Percentiles rank a stretch among this genome's conserved stretches.
phyloP scores from a whole-genome alignment of 208 protist genomes.

The Wallacemonas rigidus region DNA sequence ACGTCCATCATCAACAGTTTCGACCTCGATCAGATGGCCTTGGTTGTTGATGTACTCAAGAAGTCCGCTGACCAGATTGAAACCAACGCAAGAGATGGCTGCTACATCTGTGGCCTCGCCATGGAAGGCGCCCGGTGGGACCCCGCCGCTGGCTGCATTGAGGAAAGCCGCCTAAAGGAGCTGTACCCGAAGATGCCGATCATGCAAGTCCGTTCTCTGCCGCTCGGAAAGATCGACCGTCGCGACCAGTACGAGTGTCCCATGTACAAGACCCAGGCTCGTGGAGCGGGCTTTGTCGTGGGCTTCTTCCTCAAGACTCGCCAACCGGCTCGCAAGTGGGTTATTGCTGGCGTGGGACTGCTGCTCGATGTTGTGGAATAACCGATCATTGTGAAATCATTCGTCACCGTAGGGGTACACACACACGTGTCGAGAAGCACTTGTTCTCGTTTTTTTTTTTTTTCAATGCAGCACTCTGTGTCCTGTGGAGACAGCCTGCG shows the following conservation, averaged over 20 bases:
- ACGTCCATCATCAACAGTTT: slow-evolving; percentile 97
- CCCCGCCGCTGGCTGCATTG: slow-evolving; percentile 76
- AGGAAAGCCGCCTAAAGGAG: slow-evolving; percentile 95
- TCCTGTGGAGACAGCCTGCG: too few relatives aligned
- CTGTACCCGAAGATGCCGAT: slow-evolving; percentile 95
- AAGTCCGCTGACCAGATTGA: slow-evolving; percentile 95
- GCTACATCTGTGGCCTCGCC: slow-evolving; percentile 96
- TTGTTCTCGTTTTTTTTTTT: slow-evolving; percentile 10
- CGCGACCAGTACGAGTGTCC: slow-evolving; percentile 97
- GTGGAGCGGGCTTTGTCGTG: slow-evolving; percentile 96
- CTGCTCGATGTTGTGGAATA: slow-evolving; percentile 96
- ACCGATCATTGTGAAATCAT: background rate
- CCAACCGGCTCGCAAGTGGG: slow-evolving; percentile 95
- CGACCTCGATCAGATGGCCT: slow-evolving; percentile 96
- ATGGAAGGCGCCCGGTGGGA: slow-evolving; percentile 99
- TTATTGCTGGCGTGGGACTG: slow-evolving; percentile 96
- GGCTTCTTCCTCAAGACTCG: slow-evolving; percentile 96
- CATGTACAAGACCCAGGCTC: slow-evolving; percentile 96
- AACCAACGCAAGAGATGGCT: slow-evolving; percentile 95
- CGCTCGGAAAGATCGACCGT: slow-evolving; percentile 91
- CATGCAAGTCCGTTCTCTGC: slow-evolving; percentile 92
- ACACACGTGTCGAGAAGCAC: background rate
- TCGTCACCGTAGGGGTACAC: slow-evolving; percentile 9
- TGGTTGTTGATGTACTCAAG: slow-evolving; percentile 95
- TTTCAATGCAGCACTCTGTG: background rate